Conservation (phyloP, 208 protist species). For the Leishmania tarentolae region DNA sequence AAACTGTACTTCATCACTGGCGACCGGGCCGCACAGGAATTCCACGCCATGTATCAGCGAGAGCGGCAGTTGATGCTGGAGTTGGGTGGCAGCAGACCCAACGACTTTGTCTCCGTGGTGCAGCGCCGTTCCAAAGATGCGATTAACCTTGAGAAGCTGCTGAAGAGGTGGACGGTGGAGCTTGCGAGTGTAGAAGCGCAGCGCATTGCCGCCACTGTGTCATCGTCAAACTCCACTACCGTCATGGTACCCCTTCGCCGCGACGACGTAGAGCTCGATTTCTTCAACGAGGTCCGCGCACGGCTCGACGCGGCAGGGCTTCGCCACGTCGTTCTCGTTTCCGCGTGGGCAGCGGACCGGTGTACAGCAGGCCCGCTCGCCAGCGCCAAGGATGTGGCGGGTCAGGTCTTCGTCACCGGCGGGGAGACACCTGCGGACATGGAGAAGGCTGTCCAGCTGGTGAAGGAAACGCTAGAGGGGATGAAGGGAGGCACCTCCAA, state of each 20-base stretch:
- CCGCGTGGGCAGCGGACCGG: conserved; percentile 53
- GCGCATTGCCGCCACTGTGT: conserved; percentile 33
- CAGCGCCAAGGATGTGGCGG: conserved; percentile 33
- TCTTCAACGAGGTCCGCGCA: conserved; percentile 53
- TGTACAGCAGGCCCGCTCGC: conserved; percentile 19
- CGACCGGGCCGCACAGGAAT: conserved; percentile 49
- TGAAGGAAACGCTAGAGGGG: conserved; percentile 48
- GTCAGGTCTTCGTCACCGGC: conserved; percentile 74
- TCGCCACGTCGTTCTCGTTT: conserved; percentile 47
- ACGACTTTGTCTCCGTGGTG: conserved; percentile 56
- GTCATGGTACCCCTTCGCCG: conserved; percentile 43
- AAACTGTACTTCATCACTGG: conserved; percentile 85
- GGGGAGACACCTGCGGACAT: conserved; percentile 36
- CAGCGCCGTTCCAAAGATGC: conserved; percentile 53
- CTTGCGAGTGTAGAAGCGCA: conserved; percentile 46
- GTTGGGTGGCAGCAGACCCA: conserved; percentile 62
- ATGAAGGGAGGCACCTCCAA: conserved; percentile 78
- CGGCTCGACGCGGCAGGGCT: conserved; percentile 34
- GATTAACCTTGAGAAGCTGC: conserved; percentile 51
- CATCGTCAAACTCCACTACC: not conserved
- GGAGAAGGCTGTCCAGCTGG: conserved; percentile 34
- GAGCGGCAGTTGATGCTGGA: conserved; percentile 64
- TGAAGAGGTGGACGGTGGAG: conserved; percentile 61
- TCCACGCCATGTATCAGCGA: conserved; percentile 65
- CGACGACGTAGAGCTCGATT: conserved; percentile 72